Base-by-base conservation (phyloP, 768 basidiomycete genomes). In the Dendrothele bispora region DNA sequence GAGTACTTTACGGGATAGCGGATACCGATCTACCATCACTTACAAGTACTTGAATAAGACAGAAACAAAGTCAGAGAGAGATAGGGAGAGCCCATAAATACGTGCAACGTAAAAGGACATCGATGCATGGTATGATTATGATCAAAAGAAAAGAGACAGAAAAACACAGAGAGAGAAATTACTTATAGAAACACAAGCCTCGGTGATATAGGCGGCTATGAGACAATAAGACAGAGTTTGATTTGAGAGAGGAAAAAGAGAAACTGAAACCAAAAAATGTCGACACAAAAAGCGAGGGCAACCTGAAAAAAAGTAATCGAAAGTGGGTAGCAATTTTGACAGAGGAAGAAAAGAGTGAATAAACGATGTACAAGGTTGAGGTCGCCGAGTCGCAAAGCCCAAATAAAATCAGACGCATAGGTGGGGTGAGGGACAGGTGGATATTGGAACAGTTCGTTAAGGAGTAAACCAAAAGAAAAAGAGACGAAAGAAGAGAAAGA, bases 331-430 rank as follows among this genome's bases (percentile, higher is more conserved):
- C 17, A 41, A 41, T 18, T 26, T 29, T 37, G n/a, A 7, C 5
- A 17, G 5, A 37, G n/a, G 36, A 20, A 49, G 35, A 17, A 40
- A 50, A 5, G 51, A 39, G 21, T 22, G 39, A 7, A 17, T 15
- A 20, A 43, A 29, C 15, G 25, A 43, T 17, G 7, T 47, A 39
- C 36, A 39, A n/a, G 15, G 17, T 39, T 47, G 24, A n/a, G 37
- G 38, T 47, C 36, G 46, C 46, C 17, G 30, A n/a, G 24, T 39
- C 46, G 46, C 46, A 39, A 47, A 47, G 36, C 46, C 46, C 46
- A 47, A 47, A 39, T 29, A n/a, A 21, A 20, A 2, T 24, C 5
- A 28, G 37, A 14, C 15, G 34, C 17, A 45, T 1, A 32, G 32
- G 36, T 36, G 21, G 10, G n/a, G 10, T 21, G 25, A 20, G 17